These are phyloP conservation scores for Musa troglodytarum DNA, from an alignment of 176 grass and related monocot species.

Conservation along the genomic window DNA sequence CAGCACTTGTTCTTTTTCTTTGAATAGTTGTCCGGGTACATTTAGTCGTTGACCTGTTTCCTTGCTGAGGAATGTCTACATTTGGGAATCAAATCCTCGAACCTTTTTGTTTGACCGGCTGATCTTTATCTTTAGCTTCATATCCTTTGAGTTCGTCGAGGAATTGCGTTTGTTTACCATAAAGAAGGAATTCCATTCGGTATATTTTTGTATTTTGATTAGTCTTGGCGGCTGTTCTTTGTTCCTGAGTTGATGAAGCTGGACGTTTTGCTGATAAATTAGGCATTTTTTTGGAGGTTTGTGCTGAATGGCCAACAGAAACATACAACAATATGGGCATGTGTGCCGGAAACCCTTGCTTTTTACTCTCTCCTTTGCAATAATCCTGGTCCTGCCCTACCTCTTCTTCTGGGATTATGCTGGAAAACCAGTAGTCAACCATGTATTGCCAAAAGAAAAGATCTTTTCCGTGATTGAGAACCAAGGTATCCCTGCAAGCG, in stretches of 20 bases:
- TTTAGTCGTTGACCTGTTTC: neutral
- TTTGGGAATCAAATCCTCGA: neutral
- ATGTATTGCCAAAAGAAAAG: conserved; percentile 4
- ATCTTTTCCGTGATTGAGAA: conserved; percentile 7
- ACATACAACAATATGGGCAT: neutral
- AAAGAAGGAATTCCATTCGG: neutral
- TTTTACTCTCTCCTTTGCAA: neutral
- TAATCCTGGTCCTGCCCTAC: neutral
- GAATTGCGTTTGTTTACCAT: neutral
- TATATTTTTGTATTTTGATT: neutral
- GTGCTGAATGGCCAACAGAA: conserved; percentile 5
- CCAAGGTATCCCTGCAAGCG: neutral
- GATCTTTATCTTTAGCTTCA: neutral
- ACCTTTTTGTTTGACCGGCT: neutral
- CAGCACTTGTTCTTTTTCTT: neutral
- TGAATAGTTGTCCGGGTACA: no score
- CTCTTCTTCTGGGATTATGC: conserved; percentile 3
- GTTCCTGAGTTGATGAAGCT: neutral
- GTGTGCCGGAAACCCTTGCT: neutral
- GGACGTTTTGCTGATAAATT: conserved; percentile 1
- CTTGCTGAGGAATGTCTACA: neutral
- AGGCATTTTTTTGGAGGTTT: neutral
- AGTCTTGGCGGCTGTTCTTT: neutral
- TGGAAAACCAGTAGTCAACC: no score
- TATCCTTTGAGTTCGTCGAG: neutral